Conservation (phyloP, 495 filamentous ascomycete genomes). For the Copromyces sp. region DNA sequence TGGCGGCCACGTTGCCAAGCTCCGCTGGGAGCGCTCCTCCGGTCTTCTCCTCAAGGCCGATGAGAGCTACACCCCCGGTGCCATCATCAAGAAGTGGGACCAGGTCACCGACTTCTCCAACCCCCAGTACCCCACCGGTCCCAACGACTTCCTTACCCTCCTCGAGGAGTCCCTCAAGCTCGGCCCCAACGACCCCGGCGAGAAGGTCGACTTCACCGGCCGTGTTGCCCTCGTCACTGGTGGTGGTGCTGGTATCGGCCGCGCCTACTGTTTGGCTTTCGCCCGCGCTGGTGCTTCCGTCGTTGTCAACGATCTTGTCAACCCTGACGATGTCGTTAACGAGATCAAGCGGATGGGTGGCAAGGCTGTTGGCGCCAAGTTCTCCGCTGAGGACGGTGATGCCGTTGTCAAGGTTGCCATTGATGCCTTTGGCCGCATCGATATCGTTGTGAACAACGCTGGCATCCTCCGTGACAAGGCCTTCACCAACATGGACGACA, state of each 20-base stretch:
- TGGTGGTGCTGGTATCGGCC: constrained; percentile 86
- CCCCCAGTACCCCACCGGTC: constrained; percentile 74
- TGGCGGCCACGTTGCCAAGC: constrained; percentile 85
- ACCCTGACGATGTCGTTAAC: constrained; percentile 85
- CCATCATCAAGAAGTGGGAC: constrained; percentile 81
- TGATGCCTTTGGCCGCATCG: constrained; percentile 86
- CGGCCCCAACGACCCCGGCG: constrained; percentile 58
- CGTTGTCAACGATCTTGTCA: constrained; percentile 88
- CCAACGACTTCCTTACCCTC: constrained; percentile 78
- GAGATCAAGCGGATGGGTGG: constrained; percentile 89
- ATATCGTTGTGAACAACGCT: constrained; percentile 94
- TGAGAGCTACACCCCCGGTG: constrained; percentile 74
- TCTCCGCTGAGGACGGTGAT: constrained; percentile 88
- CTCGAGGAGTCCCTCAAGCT: constrained; percentile 80
- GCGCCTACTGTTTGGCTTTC: constrained; percentile 84
- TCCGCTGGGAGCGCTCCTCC: constrained; percentile 90
- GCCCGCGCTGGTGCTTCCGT: constrained; percentile 81
- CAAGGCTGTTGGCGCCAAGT: constrained; percentile 87
- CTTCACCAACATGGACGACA: constrained; percentile 95
- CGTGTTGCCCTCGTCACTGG: constrained; percentile 90
- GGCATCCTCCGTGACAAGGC: constrained; percentile 97
- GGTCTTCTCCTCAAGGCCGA: constrained; percentile 88
- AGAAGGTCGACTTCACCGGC: constrained; percentile 78
- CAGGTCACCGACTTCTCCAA: constrained; percentile 79
- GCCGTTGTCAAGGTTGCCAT: constrained; percentile 86